A percentile compares a stretch with the other conserved stretches of the same genome.
Conservation (phyloP, 2,329 filamentous ascomycete genomes). For the Reticulascus tulasneorum region DNA sequence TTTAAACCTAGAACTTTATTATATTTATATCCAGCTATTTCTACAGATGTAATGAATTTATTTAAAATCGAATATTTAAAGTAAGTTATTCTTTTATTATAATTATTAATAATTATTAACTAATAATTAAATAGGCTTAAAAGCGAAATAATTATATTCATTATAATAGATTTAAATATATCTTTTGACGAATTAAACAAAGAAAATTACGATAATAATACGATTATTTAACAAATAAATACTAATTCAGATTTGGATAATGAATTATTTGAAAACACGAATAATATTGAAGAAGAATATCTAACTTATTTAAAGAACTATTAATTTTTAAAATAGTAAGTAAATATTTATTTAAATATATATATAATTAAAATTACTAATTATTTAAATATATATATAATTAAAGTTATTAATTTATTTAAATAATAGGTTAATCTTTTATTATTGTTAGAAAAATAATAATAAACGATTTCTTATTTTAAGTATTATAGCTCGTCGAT, state of each 20-base stretch:
- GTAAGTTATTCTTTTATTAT: no score
- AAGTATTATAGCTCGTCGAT: neutral
- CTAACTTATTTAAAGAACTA: neutral
- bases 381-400: neutral
- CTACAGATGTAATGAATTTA: no score
- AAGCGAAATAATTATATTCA: no score
- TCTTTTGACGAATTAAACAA: neutral
- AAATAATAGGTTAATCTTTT: neutral
- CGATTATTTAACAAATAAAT: no score
- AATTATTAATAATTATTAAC: no score
- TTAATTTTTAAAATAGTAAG: neutral
- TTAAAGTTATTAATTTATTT: neutral
- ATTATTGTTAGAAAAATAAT: neutral
- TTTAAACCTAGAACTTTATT: neutral
- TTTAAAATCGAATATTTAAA: no score
- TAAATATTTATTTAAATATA: no score
- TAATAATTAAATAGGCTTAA: no score
- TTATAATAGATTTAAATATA: neutral
- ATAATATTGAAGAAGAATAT: neutral
- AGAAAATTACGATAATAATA: no score
- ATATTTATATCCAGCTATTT: neutral
- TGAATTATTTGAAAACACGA: neutral
- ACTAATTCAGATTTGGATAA: conserved; percentile 1
- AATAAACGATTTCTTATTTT: conserved; percentile 4
- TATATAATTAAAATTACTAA: no score